phyloP scores from a whole-genome alignment of 2,329 filamentous ascomycete genomes.

The Aspergillus brunneoviolaceus region DNA sequence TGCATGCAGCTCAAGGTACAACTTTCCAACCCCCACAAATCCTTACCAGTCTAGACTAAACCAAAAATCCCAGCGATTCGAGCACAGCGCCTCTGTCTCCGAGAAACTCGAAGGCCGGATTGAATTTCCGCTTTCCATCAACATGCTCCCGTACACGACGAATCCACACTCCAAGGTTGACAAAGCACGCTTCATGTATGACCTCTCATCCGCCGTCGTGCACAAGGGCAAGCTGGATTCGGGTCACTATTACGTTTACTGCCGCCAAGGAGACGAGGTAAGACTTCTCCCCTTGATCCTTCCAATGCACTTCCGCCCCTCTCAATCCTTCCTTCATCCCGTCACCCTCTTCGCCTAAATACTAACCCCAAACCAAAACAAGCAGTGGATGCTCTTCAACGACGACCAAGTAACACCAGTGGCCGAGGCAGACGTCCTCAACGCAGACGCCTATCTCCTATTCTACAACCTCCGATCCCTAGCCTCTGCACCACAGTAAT shows the following conservation, averaged over 20 bases:
- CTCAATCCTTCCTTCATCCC: background rate
- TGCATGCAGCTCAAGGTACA: conserved; percentile 88
- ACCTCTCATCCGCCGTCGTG: conserved; percentile 84
- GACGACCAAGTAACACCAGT: conserved; percentile 89
- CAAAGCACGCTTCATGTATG: conserved; percentile 68
- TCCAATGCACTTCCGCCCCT: too few species aligned
- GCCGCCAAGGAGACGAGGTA: conserved; percentile 72
- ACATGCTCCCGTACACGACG: conserved; percentile 87
- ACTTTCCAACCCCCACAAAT: background rate
- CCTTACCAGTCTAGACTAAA: conserved; percentile 7
- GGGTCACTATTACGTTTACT: conserved; percentile 90
- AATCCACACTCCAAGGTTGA: conserved; percentile 47
- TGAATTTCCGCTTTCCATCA: conserved; percentile 79
- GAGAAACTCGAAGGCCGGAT: conserved; percentile 88
- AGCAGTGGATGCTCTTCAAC: conserved; percentile 90
- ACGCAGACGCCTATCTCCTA: conserved; percentile 82
- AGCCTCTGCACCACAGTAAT: conserved; percentile 13
- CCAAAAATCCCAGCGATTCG: conserved; percentile 59
- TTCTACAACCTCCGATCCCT: conserved; percentile 64
- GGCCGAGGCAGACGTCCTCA: conserved; percentile 78
- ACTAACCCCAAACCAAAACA: conserved; percentile 15
- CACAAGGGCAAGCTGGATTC: conserved; percentile 92
- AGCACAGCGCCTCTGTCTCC: conserved; percentile 71
- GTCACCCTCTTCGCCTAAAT: background rate
- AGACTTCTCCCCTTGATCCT: conserved; percentile 16